Evolutionary conservation across 2,329 filamentous ascomycete genomes (phyloP), one percentile per base, ranked within the genome.

Genomic region (Aspergillus clavatus): DNA sequence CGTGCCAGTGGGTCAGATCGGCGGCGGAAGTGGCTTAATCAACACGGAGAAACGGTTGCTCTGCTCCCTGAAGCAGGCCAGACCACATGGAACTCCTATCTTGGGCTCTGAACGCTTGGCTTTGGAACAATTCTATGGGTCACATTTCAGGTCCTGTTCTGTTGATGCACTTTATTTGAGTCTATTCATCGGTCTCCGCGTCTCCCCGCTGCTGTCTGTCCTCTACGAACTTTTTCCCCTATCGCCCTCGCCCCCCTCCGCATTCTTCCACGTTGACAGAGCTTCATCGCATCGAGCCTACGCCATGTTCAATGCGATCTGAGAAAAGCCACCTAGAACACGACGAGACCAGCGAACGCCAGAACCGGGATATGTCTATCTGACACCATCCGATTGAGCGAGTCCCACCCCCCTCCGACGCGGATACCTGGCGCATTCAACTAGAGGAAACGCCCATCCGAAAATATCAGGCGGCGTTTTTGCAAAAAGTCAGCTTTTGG

Each of bases 1-100:
- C 40, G 8, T 24, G 50, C 52, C 54, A 59, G 31, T 35, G 48
- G 46, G 48, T 46, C 42, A 58, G 54, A 62, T 64, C 59, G 51
- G 52, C 60, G 45, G 55, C 58, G 60, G 58, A 60, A 58, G 57
- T 61, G 56, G 55, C 56, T 59, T 45, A 45, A 56, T 5, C 46
- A 51, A 48, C 51, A 43, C 38, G 44, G 42, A 49, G 43, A 45
- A 35, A 44, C 40, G 27, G 47, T 42, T 46, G 48, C 41, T 47
- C 35, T 33, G 31, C 48, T 52, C 45, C 47, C 45, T 42, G 33
- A 43, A 48, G 36, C 26, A 39, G 43, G 18, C 16, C 8, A 7
- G 31, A 18, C 18, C 40, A 40, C 43, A 38, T 33, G 21, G 35
- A 31, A 29, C 35, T 42, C 19, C 31, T 35, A 31, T 27, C 36